These are phyloP conservation scores for Ascoidea rubescens DNA, from an alignment of 805 yeast genomes.

Conservation along the genomic window DNA sequence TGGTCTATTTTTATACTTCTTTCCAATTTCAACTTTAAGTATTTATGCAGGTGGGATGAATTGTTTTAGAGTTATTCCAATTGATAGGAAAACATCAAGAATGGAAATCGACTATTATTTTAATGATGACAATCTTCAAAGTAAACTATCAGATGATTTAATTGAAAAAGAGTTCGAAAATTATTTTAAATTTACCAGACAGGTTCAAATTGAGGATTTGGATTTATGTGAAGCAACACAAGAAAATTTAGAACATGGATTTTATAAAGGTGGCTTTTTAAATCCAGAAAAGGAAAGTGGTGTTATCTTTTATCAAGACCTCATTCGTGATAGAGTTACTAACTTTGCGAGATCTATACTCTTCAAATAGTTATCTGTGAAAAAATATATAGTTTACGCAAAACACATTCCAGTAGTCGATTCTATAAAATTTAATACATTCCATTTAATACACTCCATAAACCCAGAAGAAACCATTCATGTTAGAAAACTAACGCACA, in stretches of 20 bases:
- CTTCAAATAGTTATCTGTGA: neutral
- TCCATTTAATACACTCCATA: neutral
- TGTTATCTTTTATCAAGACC: conserved; percentile 8
- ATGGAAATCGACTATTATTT: conserved; percentile 20
- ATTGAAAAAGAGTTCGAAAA: conserved; percentile 16
- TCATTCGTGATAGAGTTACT: neutral
- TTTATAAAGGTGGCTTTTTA: conserved; percentile 15
- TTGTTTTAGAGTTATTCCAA: conserved; percentile 17
- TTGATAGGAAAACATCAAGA: conserved; percentile 15
- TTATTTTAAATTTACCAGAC: conserved; percentile 18
- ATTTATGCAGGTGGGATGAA: conserved; percentile 19
- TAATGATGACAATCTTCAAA: neutral
- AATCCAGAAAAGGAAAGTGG: conserved; percentile 18
- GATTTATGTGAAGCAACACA: conserved; percentile 19
- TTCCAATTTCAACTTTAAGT: conserved; percentile 17
- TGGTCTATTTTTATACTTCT: conserved; percentile 17
- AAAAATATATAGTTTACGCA: neutral
- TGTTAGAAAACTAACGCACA: too few relatives aligned
- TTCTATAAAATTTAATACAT: neutral
- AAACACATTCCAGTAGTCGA: neutral
- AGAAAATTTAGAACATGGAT: conserved; percentile 13
- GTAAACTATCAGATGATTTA: conserved; percentile 9
- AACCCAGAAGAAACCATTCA: neutral
- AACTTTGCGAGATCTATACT: neutral
- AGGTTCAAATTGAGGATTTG: conserved; percentile 19